Base-by-base conservation (phyloP, 768 basidiomycete genomes). In the Leccinellum luteum region DNA sequence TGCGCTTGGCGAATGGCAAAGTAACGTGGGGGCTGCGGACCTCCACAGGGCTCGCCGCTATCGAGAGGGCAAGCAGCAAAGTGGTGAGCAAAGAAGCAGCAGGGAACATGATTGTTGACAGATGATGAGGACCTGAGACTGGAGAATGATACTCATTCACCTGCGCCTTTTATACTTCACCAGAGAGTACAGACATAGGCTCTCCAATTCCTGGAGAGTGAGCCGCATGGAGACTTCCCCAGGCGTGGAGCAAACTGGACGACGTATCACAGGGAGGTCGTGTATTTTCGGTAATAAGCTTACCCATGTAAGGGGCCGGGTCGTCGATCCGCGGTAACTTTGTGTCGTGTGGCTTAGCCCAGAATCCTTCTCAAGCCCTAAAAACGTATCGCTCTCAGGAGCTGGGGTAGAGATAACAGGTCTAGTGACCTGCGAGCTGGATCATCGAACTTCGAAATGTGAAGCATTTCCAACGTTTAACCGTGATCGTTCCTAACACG, bases 1-100 rank as follows among this genome's bases (percentile, higher is more conserved):
- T 63, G 55, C 75, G 74, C 66, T 80, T 79, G n/a, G 84, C 78
- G 47, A 88, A 67, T n/a, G 81, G 75, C 21, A 87, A 67, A 4
- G 77, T 78, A 51, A 83, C 71, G 28, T 67, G 71, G 9, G 75
- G 72, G 55, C 73, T 65, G 55, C 74, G 70, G 32, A 83, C 66
- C 51, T 70, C 62, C 48, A 80, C 68, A 0, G 80, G 79, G 48
- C 75, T 77, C 49, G 79, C 79, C 53, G 71, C 76, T 43, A 79
- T 78, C 38, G 77, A 73, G 47, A 82, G 61, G 48, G 79, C 78
- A 49, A 83, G 72, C 48, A 82, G 67, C 34, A 83, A 65, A 50
- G 76, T 72, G 35, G 77, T 76, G 56, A 83, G 70, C 51, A 84
- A 63, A 51, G 75, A 75, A 41, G 69, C 65, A 54, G 72, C 55